Evolutionary conservation across 1,139 yeast genomes (phyloP).

Genomic region (Hansenula lynferdii): DNA sequence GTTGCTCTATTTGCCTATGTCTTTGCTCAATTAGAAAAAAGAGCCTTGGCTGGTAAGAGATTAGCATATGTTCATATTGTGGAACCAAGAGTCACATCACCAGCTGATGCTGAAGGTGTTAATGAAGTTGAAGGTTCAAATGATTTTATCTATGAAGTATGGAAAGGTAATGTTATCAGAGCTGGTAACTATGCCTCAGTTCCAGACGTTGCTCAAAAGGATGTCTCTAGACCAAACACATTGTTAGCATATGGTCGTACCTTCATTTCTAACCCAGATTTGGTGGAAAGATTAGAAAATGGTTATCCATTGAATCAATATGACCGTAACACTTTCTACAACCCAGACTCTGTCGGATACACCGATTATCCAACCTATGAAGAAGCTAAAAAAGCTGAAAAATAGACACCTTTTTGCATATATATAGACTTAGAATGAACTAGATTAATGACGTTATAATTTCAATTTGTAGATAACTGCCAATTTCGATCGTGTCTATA

Average conservation of each 20-base stretch:
- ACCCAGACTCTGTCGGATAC: conserved; percentile 25
- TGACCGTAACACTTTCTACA: conserved; percentile 34
- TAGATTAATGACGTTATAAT: too few relatives aligned
- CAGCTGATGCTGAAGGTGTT: not conserved
- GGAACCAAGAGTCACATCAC: conserved; percentile 31
- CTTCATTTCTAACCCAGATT: conserved; percentile 50
- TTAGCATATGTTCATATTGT: conserved; percentile 39
- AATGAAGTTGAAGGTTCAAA: conserved; percentile 10
- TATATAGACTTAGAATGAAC: too few relatives aligned
- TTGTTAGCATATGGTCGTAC: conserved; percentile 42
- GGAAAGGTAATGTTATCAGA: conserved; percentile 38
- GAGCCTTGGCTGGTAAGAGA: conserved; percentile 24
- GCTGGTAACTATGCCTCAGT: conserved; percentile 39
- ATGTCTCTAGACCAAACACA: conserved; percentile 34
- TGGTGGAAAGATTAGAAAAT: conserved; percentile 38
- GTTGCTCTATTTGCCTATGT: conserved; percentile 30
- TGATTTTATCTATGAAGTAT: conserved; percentile 20
- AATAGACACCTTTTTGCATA: too few relatives aligned
- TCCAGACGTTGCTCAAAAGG: conserved; percentile 19
- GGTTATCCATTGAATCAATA: conserved; percentile 37
- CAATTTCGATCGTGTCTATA: too few relatives aligned
- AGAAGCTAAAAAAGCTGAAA: not conserved
- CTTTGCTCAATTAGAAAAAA: conserved; percentile 29
- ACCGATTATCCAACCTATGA: conserved; percentile 26
- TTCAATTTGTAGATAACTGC: too few relatives aligned